Conservation (phyloP, 805 yeast species). For the Wickerhamiella spandovensis region DNA sequence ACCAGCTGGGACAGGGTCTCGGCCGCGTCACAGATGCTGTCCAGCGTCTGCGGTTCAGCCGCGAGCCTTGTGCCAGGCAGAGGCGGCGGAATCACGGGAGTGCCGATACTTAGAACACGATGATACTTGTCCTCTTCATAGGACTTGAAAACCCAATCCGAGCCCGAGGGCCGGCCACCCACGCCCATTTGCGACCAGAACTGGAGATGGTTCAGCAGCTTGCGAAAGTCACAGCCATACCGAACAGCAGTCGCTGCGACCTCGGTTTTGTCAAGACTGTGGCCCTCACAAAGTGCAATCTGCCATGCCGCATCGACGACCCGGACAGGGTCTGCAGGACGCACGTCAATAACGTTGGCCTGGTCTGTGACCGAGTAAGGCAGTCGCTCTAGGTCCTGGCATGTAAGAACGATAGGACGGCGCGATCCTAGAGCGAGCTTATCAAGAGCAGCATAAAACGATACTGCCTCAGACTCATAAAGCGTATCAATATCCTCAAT, state of each 20-base stretch:
- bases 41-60: neutral
- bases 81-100: constrained; percentile 8
- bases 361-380: constrained; percentile 30
- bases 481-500: constrained; percentile 79
- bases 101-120: constrained; percentile 16
- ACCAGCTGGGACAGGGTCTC: constrained; percentile 3
- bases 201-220: constrained; percentile 20
- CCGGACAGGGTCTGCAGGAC: constrained; percentile 8
- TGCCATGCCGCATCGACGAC: constrained; percentile 20
- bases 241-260: constrained; percentile 14
- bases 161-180: constrained; percentile 22
- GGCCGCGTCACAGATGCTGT: neutral
- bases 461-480: constrained; percentile 54
- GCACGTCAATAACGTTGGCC: constrained; percentile 29
- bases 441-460: constrained; percentile 65
- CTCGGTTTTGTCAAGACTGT: constrained; percentile 13
- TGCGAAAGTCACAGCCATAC: constrained; percentile 20
- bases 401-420: constrained; percentile 59
- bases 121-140: constrained; percentile 9
- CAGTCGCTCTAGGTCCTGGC: constrained; percentile 30
- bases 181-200: constrained; percentile 27
- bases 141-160: constrained; percentile 22
- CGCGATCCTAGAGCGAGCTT: constrained; percentile 47
- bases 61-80: neutral
- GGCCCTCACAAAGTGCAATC: constrained; percentile 27